Evolutionary conservation across 495 filamentous ascomycete species (phyloP), one percentile per base, ranked within the genome.

Genomic region (Xylaria palmicola): DNA sequence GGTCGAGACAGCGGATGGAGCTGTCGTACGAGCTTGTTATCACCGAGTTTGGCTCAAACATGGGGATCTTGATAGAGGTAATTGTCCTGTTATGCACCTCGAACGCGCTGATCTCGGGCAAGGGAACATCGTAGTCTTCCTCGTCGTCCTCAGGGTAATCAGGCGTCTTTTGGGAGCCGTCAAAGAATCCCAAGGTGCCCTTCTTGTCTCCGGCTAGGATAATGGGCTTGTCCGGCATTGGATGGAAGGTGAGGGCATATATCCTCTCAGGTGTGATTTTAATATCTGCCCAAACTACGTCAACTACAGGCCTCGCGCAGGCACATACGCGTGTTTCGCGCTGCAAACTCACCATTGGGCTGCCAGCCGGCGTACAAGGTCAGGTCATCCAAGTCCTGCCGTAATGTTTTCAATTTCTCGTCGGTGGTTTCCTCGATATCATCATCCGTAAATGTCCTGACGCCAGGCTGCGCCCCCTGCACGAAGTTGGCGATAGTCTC

Each of bases 141-240:
- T 83, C 85, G 36, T 88, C 82, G 62, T 83, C 79, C 44, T 75
- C 74, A 49, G 79, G 68, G 26, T 75, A 59, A 24, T 78, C 67
- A 29, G 82, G 75, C 2, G 76, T 77, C 22, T 85, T 82, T 63
- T 96, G 91, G 0, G 92, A 94, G 1, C 86, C 91, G 67, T 98
- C 92, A 49, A 97, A 90, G n/a, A 98, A 83, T 6, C 95, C 95
- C 30, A 98, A 81, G 55, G 92, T 91, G 22, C 94, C 94, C 71
- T 95, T 83, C 72, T 98, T 98, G 70, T 98, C 94, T 48, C 92
- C 92, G 1, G 93, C 95, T 65, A 98, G 96, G n/a, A 98, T 83
- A 5, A 98, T 79, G 0, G 91, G 85, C 65, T 98, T 98, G 9
- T 90, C 84, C 52, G 83, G 77, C 0, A 87, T 90, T 0, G 95